phyloP scores from a whole-genome alignment of 208 protist genomes.

The Trypanosoma platydactyli region DNA sequence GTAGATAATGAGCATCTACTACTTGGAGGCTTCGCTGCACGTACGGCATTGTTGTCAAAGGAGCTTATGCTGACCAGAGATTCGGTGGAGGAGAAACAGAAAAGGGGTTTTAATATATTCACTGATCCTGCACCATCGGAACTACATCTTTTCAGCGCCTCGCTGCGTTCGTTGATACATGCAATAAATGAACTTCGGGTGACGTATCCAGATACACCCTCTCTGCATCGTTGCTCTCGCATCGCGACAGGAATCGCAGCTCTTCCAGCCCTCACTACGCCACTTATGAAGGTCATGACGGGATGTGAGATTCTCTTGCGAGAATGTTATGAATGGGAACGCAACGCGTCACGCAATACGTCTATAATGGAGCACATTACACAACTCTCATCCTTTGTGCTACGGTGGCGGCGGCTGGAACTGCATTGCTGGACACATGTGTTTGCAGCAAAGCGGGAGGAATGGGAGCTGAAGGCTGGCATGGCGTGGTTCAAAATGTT shows the following conservation, averaged over 20 bases:
- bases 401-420: constrained; percentile 97
- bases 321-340: constrained; percentile 96
- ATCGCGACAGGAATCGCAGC: constrained; percentile 82
- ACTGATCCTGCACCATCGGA: constrained; percentile 85
- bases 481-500: constrained; percentile 80
- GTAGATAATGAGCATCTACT: constrained; percentile 63
- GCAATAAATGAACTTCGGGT: constrained; percentile 69
- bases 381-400: constrained; percentile 89
- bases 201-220: constrained; percentile 91
- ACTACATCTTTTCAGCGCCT: constrained; percentile 58
- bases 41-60: constrained; percentile 43
- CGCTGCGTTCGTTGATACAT: constrained; percentile 59
- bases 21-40: constrained; percentile 72
- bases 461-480: constrained; percentile 64
- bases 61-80: constrained; percentile 30
- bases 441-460: constrained; percentile 80
- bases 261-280: constrained; percentile 84
- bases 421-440: constrained; percentile 94
- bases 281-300: constrained; percentile 93
- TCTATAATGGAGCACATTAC: constrained; percentile 91
- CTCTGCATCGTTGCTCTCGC: constrained; percentile 80
- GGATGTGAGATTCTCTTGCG: constrained; percentile 95
- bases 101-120: constrained; percentile 90
- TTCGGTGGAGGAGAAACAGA: constrained; percentile 48
- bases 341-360: constrained; percentile 89